Evolutionary conservation across 306 rosid genomes (phyloP).

Genomic region (Inga laurina): DNA sequence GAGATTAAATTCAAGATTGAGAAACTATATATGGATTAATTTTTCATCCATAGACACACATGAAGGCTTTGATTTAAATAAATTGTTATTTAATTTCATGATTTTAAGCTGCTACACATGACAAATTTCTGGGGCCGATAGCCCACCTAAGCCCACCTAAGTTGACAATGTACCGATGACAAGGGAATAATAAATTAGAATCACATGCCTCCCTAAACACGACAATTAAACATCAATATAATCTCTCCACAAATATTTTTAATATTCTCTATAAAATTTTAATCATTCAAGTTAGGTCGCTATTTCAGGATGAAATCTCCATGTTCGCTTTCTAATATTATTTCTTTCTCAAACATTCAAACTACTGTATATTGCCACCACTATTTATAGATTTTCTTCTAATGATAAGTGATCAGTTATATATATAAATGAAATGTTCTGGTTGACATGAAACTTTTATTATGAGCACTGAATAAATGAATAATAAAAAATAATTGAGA

Average conservation of each 20-base stretch:
- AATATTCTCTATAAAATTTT: background rate
- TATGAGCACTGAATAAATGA: background rate
- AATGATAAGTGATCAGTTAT: background rate
- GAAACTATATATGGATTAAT: too few relatives aligned
- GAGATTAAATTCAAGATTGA: too few relatives aligned
- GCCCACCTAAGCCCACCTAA: slow-evolving; percentile 26
- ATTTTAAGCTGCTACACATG: too few relatives aligned
- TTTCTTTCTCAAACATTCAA: background rate
- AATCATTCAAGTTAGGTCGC: slow-evolving; percentile 3
- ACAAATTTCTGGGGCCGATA: slow-evolving; percentile 46
- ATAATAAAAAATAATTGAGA: background rate
- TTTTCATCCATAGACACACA: too few relatives aligned
- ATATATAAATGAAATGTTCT: background rate
- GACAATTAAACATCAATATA: background rate
- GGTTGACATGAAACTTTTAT: background rate
- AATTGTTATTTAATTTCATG: too few relatives aligned
- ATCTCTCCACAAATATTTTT: background rate
- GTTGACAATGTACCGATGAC: slow-evolving; percentile 35
- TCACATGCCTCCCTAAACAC: background rate
- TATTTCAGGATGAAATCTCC: background rate
- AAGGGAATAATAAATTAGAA: background rate
- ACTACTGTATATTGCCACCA: too few relatives aligned
- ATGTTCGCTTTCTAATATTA: slow-evolving; percentile 10
- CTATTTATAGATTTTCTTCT: background rate
- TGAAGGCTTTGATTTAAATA: too few relatives aligned